Evolutionary conservation across 441 rosid genomes (phyloP).

Genomic region (Gossypium schwendimanii): DNA sequence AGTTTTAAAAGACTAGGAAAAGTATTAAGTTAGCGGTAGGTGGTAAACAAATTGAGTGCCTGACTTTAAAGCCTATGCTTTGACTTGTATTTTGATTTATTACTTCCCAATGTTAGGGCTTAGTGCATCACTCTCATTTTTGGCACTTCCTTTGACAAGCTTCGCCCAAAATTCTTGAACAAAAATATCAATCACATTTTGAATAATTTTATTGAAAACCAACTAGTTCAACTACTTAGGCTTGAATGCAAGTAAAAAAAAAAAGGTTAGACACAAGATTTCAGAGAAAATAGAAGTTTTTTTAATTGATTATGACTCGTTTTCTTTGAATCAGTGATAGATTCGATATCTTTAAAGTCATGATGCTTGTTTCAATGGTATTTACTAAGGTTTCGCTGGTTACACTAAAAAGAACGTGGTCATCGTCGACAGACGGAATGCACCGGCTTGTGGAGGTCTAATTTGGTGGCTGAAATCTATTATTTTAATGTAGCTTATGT

Average conservation of each 20-base stretch:
- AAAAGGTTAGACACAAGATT: not conserved
- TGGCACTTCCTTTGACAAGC: not conserved
- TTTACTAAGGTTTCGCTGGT: no score
- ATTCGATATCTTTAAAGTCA: no score
- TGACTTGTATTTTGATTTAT: not conserved
- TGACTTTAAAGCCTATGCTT: not conserved
- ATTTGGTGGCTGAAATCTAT: no score
- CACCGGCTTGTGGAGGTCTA: no score
- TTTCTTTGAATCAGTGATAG: no score
- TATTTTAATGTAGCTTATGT: no score
- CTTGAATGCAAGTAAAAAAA: not conserved
- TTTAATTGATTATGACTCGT: no score
- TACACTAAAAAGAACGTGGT: no score
- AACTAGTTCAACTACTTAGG: not conserved
- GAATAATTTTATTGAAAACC: not conserved
- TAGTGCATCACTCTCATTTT: not conserved
- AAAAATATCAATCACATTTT: not conserved
- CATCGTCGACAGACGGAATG: no score
- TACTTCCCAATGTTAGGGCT: not conserved
- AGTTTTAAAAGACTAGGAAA: not conserved
- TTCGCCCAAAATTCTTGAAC: not conserved
- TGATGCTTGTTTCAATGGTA: no score
- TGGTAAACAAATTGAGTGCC: not conserved
- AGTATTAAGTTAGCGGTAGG: not conserved
- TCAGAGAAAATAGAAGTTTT: no score